Base-by-base conservation (phyloP, 768 basidiomycete species). In the Boletus vinaceobasis region DNA sequence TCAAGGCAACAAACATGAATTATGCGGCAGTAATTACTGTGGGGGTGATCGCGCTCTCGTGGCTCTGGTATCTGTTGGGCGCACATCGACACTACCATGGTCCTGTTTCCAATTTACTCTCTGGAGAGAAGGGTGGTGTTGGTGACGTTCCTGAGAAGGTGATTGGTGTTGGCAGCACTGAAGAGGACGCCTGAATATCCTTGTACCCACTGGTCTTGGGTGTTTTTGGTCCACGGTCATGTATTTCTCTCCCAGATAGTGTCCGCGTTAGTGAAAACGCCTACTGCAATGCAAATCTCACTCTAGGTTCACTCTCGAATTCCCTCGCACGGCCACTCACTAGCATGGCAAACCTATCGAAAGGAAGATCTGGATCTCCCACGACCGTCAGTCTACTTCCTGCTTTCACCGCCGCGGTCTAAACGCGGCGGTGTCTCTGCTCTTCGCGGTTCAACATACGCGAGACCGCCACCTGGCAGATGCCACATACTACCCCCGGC, bases 21-120 rank as follows among this genome's bases (percentile, higher is more conserved):
- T 82, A 82, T 60, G 75, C 78, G 17, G 62, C 74, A 4, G 76
- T 75, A 9, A 65, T 72, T 48, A 50, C 48, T 5, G 60, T 69
- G 8, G 63, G 60, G 15, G 60, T 69, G 39, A 50, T 68, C 21
- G 50, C 43, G 11, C 1, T 47, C 8, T 60, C 65, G 52, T 77
- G 80, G 36, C 48, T 72, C 5, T 85, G 83, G 83, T 85, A 84
- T 67, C 57, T 79, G 53, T 52, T 76, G 23, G 72, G 77, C 31
- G 84, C 81, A 23, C 79, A 78, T 54, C 76, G 72, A 48, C 79
- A 84, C 58, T 85, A 84, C 60, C 73, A 73, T 37, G 84, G 84
- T n/a, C 83, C 84, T 19, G 74, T 76, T 58, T 79, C 82, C 48
- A 81, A 82, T 65, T 58, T 83, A 48, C 70, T 60, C 21, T 19